phyloP scores from a whole-genome alignment of 2,329 filamentous ascomycete species.

The Grosmannia serpens region DNA sequence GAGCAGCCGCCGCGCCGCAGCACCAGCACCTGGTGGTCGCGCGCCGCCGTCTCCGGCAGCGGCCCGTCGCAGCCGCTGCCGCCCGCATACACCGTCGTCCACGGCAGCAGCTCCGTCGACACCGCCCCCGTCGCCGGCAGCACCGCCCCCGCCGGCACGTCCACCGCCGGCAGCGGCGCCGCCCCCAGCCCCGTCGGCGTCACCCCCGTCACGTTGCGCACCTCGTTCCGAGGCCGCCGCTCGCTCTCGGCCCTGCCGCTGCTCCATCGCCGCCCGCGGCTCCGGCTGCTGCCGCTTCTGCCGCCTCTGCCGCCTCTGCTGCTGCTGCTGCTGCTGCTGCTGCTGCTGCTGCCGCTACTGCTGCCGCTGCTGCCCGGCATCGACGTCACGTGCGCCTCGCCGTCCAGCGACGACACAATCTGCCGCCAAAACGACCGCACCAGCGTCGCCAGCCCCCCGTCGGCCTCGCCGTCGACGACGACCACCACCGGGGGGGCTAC shows the following conservation, averaged over 20 bases:
- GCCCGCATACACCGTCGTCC: slow-evolving; percentile 61
- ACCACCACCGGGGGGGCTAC: background rate
- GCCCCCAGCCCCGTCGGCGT: slow-evolving; percentile 32
- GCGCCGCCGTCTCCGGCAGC: slow-evolving; percentile 37
- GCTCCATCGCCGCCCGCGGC: too few relatives aligned
- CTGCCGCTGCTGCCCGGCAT: background rate
- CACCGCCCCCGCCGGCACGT: slow-evolving; percentile 23
- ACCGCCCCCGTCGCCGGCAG: slow-evolving; percentile 23
- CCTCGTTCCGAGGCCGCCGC: slow-evolving; percentile 17
- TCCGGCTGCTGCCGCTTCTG: too few relatives aligned
- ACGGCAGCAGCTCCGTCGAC: slow-evolving; percentile 40
- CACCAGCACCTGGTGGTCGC: slow-evolving; percentile 64
- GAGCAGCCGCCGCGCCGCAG: slow-evolving; percentile 73
- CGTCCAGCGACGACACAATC: slow-evolving; percentile 26
- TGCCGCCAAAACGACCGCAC: slow-evolving; percentile 35
- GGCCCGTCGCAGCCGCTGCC: slow-evolving; percentile 54
- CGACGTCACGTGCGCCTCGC: slow-evolving; percentile 9
- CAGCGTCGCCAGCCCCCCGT: slow-evolving; percentile 26
- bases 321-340: too few relatives aligned
- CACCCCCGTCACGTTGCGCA: slow-evolving; percentile 24
- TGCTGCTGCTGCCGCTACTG: too few relatives aligned
- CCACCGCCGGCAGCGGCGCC: slow-evolving; percentile 32
- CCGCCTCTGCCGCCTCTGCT: background rate
- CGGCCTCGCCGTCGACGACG: background rate
- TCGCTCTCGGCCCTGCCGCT: background rate